These are phyloP conservation scores for Trapa incisa DNA, from an alignment of 345 rosid species.

Conservation along the genomic window DNA sequence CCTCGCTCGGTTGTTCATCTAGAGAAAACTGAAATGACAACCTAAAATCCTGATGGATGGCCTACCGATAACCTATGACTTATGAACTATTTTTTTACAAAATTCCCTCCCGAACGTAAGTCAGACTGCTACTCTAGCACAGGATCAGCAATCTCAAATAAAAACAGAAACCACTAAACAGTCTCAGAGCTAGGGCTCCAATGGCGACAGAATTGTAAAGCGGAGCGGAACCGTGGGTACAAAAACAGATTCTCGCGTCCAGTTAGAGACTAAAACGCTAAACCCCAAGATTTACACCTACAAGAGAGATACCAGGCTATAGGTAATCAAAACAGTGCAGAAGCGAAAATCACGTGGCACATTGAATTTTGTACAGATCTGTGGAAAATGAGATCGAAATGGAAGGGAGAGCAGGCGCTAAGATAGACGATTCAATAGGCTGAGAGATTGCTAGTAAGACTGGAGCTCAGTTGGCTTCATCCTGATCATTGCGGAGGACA, in stretches of 20 bases:
- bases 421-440: not conserved
- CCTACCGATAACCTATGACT: slow-evolving; percentile 5
- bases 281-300: slow-evolving; percentile 1
- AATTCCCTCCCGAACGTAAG: not conserved
- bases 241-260: slow-evolving; percentile 11
- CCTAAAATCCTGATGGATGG: slow-evolving; percentile 20
- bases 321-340: not conserved
- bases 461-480: not conserved
- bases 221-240: slow-evolving; percentile 9
- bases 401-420: not conserved
- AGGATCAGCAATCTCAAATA: not conserved
- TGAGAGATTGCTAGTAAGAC: not conserved
- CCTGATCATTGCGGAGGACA: not conserved
- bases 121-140: not conserved
- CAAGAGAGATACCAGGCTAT: not conserved
- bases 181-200: slow-evolving; percentile 1
- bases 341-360: not conserved
- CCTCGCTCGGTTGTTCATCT: slow-evolving; percentile 54
- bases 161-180: not conserved
- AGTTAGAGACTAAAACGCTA: not conserved
- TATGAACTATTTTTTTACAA: not conserved
- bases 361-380: slow-evolving; percentile 9
- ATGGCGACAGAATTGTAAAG: slow-evolving; percentile 1
- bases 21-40: slow-evolving; percentile 11
- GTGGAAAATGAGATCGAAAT: slow-evolving; percentile 5